These are phyloP conservation scores for Dactylonectria macrodidyma DNA, from an alignment of 2,329 filamentous ascomycete species.

Conservation along the genomic window DNA sequence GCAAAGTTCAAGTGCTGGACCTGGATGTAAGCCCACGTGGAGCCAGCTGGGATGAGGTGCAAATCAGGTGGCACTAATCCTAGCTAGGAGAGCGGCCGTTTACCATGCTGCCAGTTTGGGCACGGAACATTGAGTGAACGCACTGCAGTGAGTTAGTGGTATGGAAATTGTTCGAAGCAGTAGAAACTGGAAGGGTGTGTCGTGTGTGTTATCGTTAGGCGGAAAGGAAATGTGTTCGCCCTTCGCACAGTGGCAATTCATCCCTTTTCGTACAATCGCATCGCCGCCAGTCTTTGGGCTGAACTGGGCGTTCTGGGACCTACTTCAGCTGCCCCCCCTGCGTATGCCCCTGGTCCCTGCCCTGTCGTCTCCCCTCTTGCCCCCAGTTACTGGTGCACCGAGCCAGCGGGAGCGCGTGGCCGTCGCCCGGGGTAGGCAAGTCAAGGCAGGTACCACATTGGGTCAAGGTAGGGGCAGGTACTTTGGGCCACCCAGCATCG, in stretches of 20 bases:
- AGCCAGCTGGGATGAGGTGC: constrained; percentile 34
- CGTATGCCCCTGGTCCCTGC: background rate
- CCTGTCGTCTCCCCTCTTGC: background rate
- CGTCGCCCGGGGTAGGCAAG: background rate
- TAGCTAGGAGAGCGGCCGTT: constrained; percentile 18
- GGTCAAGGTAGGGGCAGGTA: too few species aligned
- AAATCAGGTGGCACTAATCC: constrained; percentile 28
- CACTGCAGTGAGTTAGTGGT: background rate
- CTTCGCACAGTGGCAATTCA: background rate
- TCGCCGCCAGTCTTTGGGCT: background rate
- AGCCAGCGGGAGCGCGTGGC: constrained; percentile 7
- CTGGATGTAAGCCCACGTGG: constrained; percentile 36
- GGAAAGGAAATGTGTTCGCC: too few species aligned
- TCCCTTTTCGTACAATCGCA: background rate
- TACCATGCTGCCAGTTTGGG: constrained; percentile 12
- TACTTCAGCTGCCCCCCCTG: background rate
- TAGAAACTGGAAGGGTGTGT: too few species aligned
- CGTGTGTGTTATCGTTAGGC: too few species aligned
- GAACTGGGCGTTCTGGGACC: background rate
- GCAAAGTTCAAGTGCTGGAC: background rate
- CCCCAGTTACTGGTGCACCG: background rate
- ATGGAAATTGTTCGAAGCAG: too few species aligned
- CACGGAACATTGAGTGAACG: background rate
- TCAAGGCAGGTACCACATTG: too few species aligned
- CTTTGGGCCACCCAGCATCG: constrained; percentile 2